Evolutionary conservation across 352 stramenopile genomes (phyloP).

Genomic region (Phytophthora tubulina): DNA sequence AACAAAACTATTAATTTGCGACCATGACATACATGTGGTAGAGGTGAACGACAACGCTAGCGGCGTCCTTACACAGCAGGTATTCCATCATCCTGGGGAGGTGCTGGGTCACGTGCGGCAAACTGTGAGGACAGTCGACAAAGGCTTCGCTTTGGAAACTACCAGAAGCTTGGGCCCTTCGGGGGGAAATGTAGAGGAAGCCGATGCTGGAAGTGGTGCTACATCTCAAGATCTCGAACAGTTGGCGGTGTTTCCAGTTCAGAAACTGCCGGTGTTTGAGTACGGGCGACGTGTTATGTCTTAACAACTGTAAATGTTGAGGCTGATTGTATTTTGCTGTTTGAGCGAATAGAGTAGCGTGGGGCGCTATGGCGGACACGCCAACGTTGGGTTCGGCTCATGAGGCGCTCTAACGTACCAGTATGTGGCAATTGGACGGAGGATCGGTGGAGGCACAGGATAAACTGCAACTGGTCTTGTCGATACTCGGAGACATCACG

Average conservation of each 20-base stretch:
- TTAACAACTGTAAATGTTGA: neutral
- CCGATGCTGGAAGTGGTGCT: neutral
- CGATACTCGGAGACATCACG: conserved; percentile 45
- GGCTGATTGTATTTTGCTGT: conserved; percentile 3
- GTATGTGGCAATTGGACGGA: conserved; percentile 54
- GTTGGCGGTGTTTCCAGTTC: conserved; percentile 48
- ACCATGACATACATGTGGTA: conserved; percentile 63
- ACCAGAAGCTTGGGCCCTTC: conserved; percentile 23
- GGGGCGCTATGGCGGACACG: conserved; percentile 39
- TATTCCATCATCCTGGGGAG: conserved; percentile 56
- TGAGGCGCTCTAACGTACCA: conserved; percentile 53
- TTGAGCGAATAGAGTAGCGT: conserved; percentile 45
- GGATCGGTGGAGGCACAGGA: conserved; percentile 46
- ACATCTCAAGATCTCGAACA: conserved; percentile 41
- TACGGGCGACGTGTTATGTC: conserved; percentile 22
- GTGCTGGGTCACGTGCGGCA: conserved; percentile 64
- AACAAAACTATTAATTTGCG: conserved; percentile 20
- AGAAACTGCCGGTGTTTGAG: conserved; percentile 59
- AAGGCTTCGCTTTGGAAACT: conserved; percentile 67
- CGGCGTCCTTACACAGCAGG: conserved; percentile 45
- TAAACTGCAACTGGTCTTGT: conserved; percentile 63
- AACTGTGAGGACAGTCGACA: conserved; percentile 42
- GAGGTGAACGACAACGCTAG: conserved; percentile 59
- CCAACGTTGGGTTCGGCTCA: conserved; percentile 50
- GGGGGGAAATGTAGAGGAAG: conserved; percentile 18